Evolutionary conservation across 2,329 filamentous ascomycete species (phyloP), one percentile per base, ranked within the genome.

Genomic region (Phaeomoniella chlamydospora): DNA sequence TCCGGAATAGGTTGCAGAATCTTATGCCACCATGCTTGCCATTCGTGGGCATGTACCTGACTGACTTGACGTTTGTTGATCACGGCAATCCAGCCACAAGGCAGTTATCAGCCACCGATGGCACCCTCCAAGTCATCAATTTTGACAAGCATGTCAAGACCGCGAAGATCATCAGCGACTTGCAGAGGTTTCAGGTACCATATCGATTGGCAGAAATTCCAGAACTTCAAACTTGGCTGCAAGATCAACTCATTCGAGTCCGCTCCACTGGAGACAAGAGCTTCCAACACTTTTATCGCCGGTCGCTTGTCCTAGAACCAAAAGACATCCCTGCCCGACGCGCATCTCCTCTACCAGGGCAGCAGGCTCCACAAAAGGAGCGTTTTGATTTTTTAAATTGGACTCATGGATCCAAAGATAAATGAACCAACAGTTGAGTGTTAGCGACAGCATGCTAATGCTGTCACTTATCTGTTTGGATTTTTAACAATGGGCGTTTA

Each of bases 121-220:
- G 64, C 17, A 72, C 75, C 16, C 70, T 84, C 49, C 75, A 77
- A 0, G 83, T 96, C 18, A 85, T 98, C 67, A 98, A 98, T 60
- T 96, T 94, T 49, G 88, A 96, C 66, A 96, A 96, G 62, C 86
- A 96, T 55, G 81, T 77, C 49, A 84, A 86, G 47, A 96, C 87
- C 2, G 87, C 88, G 32, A 90, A 87, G 59, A 92, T 96, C 52
- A 93, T 98, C 49, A 83, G 84, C 43, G 88, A 96, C 49, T 72
- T 98, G 5, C 90, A 98, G 56, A 79, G 87, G 13, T 96, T 96
- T 64, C 90, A 98, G 58, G 83, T 94, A 14, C 85, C 87, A 0
- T 96, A 96, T 55, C 74, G 80, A 4, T 70, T 98, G 13, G 71
- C 72, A 2, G 80, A 90, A 51, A 67, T 96, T 3, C 75, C 82